A percentile compares a stretch with the other conserved stretches of the same genome.
phyloP scores from a whole-genome alignment of 2,329 filamentous ascomycete genomes.

The Cercospora sp. region DNA sequence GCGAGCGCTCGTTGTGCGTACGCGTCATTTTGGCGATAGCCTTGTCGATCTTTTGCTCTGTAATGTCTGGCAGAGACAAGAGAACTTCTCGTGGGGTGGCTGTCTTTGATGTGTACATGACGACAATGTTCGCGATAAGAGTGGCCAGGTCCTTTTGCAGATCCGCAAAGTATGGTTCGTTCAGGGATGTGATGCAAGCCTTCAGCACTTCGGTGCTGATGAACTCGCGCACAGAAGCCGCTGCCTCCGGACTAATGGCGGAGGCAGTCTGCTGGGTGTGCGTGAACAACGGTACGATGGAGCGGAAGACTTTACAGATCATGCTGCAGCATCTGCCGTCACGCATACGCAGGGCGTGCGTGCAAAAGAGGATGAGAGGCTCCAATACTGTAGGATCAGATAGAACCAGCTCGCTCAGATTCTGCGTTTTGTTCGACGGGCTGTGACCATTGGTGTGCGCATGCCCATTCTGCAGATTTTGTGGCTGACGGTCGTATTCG shows the following conservation, averaged over 20 bases:
- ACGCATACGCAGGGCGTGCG: slow-evolving; percentile 83
- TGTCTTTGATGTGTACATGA: slow-evolving; percentile 70
- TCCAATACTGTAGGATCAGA: slow-evolving; percentile 76
- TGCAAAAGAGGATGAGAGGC: slow-evolving; percentile 87
- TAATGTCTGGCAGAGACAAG: slow-evolving; percentile 76
- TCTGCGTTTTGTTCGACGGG: slow-evolving; percentile 46
- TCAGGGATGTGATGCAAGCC: slow-evolving; percentile 83
- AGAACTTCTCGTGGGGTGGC: slow-evolving; percentile 73
- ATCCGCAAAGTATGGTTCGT: slow-evolving; percentile 96
- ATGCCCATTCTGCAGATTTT: slow-evolving; percentile 16
- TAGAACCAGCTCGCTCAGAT: slow-evolving; percentile 80
- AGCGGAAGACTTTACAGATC: slow-evolving; percentile 82
- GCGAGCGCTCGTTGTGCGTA: slow-evolving; percentile 63
- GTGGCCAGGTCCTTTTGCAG: slow-evolving; percentile 88
- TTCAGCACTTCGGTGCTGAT: slow-evolving; percentile 86
- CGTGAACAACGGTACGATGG: slow-evolving; percentile 76
- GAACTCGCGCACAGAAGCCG: slow-evolving; percentile 76
- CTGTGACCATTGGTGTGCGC: slow-evolving; percentile 17
- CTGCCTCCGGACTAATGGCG: slow-evolving; percentile 42
- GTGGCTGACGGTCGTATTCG: slow-evolving; percentile 60
- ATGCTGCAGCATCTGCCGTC: slow-evolving; percentile 86
- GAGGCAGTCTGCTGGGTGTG: slow-evolving; percentile 35
- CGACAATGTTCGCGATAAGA: slow-evolving; percentile 81
- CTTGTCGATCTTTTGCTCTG: slow-evolving; percentile 63
- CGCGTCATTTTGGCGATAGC: slow-evolving; percentile 43